A percentile compares a stretch with the other conserved stretches of the same genome.
These are phyloP conservation scores for Helichrysum umbraculigerum DNA, from an alignment of 129 eudicot genomes.

Conservation along the genomic window DNA sequence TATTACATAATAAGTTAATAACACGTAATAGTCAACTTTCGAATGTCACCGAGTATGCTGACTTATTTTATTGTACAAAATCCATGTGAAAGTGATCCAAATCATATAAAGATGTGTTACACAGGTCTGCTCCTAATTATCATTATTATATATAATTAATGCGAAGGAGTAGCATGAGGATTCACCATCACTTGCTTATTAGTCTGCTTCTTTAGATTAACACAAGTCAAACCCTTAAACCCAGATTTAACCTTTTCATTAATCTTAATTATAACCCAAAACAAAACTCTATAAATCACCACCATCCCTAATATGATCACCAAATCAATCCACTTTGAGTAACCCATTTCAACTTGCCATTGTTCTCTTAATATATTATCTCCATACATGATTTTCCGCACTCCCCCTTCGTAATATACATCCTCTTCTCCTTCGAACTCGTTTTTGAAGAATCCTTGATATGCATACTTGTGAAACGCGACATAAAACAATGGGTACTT, in stretches of 20 bases:
- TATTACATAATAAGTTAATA: too few species aligned
- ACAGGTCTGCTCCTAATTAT: too few species aligned
- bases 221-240: neutral
- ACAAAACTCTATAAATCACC: conserved; percentile 46
- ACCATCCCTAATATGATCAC: conserved; percentile 54
- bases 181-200: conserved; percentile 26
- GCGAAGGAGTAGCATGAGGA: too few species aligned
- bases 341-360: conserved; percentile 60
- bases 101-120: too few species aligned
- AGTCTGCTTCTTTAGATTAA: conserved; percentile 25
- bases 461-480: conserved; percentile 49
- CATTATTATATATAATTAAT: too few species aligned
- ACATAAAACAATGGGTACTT: conserved; percentile 36
- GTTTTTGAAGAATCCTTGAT: conserved; percentile 51
- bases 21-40: too few species aligned
- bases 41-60: too few species aligned
- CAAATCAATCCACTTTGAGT: conserved; percentile 70
- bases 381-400: conserved; percentile 31
- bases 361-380: conserved; percentile 34
- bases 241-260: conserved; percentile 40
- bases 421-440: conserved; percentile 45
- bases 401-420: conserved; percentile 16
- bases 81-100: too few species aligned
- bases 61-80: too few species aligned
- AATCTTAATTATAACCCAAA: conserved; percentile 45